Evolutionary conservation across 2,329 filamentous ascomycete species (phyloP).

Genomic region (Falciphora oryzae): DNA sequence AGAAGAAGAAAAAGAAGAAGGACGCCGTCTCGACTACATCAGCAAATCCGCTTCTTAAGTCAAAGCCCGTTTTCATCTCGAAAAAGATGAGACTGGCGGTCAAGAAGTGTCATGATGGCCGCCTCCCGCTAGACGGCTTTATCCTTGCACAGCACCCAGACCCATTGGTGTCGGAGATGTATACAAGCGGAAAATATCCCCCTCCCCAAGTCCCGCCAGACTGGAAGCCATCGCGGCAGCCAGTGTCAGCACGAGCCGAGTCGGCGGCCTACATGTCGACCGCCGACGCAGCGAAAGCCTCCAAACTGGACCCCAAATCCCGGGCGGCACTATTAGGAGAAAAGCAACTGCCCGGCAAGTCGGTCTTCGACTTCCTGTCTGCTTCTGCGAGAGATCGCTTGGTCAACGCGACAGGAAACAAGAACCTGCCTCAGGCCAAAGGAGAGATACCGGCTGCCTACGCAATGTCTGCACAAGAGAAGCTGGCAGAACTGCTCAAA

Average conservation of each 20-base stretch:
- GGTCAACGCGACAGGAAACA: slow-evolving; percentile 67
- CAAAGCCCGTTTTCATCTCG: slow-evolving; percentile 70
- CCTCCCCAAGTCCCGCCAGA: slow-evolving; percentile 63
- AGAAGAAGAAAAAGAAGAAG: slow-evolving; percentile 65
- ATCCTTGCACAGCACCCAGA: slow-evolving; percentile 54
- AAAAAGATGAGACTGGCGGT: slow-evolving; percentile 48
- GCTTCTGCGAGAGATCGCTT: slow-evolving; percentile 71
- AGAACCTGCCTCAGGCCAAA: slow-evolving; percentile 69
- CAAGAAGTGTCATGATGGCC: slow-evolving; percentile 76
- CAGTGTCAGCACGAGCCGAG: slow-evolving; percentile 22
- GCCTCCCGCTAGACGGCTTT: slow-evolving; percentile 75
- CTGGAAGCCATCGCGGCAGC: slow-evolving; percentile 58
- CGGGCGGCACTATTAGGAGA: slow-evolving; percentile 80
- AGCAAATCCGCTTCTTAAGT: slow-evolving; percentile 57
- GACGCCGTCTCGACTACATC: slow-evolving; percentile 31
- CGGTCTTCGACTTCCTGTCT: slow-evolving; percentile 89
- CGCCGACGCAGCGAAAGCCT: slow-evolving; percentile 71
- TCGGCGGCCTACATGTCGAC: slow-evolving; percentile 53
- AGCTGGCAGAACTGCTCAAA: slow-evolving; percentile 49
- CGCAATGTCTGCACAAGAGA: slow-evolving; percentile 57
- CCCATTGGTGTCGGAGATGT: slow-evolving; percentile 39
- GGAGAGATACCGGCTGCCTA: slow-evolving; percentile 67
- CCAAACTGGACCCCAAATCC: slow-evolving; percentile 66
- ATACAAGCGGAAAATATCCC: slow-evolving; percentile 43
- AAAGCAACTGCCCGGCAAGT: slow-evolving; percentile 77